Evolutionary conservation across 2,329 filamentous ascomycete genomes (phyloP).

Genomic region (Onygenales sp.): DNA sequence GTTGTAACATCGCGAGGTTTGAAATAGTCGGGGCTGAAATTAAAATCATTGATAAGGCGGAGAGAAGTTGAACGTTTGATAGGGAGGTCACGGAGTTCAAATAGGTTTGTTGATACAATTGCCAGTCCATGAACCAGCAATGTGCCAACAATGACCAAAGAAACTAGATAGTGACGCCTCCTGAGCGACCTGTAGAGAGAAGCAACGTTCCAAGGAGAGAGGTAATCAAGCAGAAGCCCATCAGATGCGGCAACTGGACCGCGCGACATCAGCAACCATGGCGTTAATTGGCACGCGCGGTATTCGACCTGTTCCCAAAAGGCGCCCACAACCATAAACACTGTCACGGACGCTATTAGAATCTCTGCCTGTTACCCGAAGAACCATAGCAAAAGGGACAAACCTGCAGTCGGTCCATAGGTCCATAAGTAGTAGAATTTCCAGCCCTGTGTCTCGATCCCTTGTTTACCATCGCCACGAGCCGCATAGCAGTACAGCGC

Average conservation of each 20-base stretch:
- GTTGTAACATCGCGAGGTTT: conserved; percentile 3
- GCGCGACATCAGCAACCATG: conserved; percentile 6
- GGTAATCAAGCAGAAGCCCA: conserved; percentile 5
- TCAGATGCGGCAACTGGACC: conserved; percentile 2
- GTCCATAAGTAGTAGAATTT: conserved; percentile 6
- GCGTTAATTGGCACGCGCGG: conserved; percentile 1
- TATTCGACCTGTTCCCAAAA: too few relatives aligned
- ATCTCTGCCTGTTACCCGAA: conserved; percentile 1
- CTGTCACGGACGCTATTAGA: conserved; percentile 3
- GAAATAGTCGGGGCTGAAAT: conserved; percentile 1
- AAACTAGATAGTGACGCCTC: conserved; percentile 5
- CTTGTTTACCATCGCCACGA: conserved; percentile 3
- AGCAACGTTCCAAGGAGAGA: conserved; percentile 6
- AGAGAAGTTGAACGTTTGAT: too few relatives aligned
- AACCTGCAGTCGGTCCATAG: conserved; percentile 7
- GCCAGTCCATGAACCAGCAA: too few relatives aligned
- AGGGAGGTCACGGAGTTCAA: too few relatives aligned
- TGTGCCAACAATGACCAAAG: too few relatives aligned
- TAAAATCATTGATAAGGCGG: too few relatives aligned
- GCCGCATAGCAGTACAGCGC: conserved; percentile 4
- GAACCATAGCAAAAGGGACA: background rate
- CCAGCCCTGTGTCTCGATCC: conserved; percentile 3
- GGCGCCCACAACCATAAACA: background rate
- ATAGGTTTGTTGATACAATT: too few relatives aligned
- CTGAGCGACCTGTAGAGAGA: conserved; percentile 3